Conservation (phyloP, 1,139 yeast genomes). For the Magnusiomyces paraingens region DNA sequence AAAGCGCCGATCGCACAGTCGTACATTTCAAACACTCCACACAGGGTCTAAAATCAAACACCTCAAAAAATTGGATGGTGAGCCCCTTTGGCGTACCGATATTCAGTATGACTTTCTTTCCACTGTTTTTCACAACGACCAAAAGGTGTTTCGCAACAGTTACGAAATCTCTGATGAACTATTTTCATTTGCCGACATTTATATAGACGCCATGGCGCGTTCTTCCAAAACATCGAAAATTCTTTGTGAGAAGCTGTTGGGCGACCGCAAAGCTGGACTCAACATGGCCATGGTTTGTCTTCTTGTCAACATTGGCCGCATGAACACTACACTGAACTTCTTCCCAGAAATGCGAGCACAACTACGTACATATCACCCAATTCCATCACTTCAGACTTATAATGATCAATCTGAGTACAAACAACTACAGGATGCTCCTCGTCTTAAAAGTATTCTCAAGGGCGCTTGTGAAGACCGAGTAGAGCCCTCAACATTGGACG, state of each 20-base stretch:
- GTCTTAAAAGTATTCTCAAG: constrained; percentile 81
- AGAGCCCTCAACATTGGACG: constrained; percentile 47
- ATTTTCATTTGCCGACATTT: constrained; percentile 76
- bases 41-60: constrained; percentile 49
- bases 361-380: constrained; percentile 84
- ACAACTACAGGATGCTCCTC: constrained; percentile 90
- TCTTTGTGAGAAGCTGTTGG: constrained; percentile 68
- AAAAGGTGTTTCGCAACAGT: constrained; percentile 63
- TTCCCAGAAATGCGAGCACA: constrained; percentile 97
- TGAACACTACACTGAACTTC: constrained; percentile 92
- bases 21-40: constrained; percentile 27
- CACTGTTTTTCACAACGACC: constrained; percentile 55
- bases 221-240: constrained; percentile 80
- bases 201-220: constrained; percentile 73
- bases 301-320: constrained; percentile 84
- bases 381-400: constrained; percentile 78
- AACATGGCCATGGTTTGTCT: constrained; percentile 77
- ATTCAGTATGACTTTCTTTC: constrained; percentile 77
- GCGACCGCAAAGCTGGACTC: constrained; percentile 49
- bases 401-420: constrained; percentile 49
- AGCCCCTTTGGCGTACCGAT: constrained; percentile 83
- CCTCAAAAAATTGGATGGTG: constrained; percentile 85
- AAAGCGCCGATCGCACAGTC: constrained; percentile 20
- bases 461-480: constrained; percentile 60
- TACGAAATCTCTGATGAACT: constrained; percentile 28